Percentiles rank a stretch among this genome's conserved stretches.
Evolutionary conservation across 805 yeast species (phyloP).

Genomic region (Saccharomycodes ludwigii): DNA sequence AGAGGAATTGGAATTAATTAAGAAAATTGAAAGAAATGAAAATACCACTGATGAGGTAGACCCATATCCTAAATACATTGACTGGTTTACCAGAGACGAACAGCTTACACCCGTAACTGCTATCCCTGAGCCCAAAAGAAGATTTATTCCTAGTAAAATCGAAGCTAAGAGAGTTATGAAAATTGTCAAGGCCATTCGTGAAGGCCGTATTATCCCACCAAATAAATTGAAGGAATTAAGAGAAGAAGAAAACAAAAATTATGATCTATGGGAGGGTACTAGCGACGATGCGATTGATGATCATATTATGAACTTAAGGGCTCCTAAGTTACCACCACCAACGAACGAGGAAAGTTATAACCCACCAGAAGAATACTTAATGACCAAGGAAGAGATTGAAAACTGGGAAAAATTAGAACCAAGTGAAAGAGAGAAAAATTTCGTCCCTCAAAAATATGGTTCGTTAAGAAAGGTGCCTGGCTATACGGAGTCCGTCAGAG

Average conservation of each 20-base stretch:
- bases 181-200: slow-evolving; percentile 90
- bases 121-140: slow-evolving; percentile 91
- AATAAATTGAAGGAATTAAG: slow-evolving; percentile 38
- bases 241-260: slow-evolving; percentile 40
- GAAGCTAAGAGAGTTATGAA: slow-evolving; percentile 96
- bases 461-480: slow-evolving; percentile 91
- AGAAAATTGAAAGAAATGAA: slow-evolving; percentile 75
- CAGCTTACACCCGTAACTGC: slow-evolving; percentile 90
- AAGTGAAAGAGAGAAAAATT: slow-evolving; percentile 65
- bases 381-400: slow-evolving; percentile 64
- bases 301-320: slow-evolving; percentile 84
- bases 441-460: slow-evolving; percentile 67
- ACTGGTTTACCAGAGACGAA: slow-evolving; percentile 82
- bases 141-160: slow-evolving; percentile 92
- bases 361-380: slow-evolving; percentile 91
- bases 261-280: slow-evolving; percentile 80
- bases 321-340: slow-evolving; percentile 94
- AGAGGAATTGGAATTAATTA: slow-evolving; percentile 82
- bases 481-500: slow-evolving; percentile 73
- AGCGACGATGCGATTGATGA: slow-evolving; percentile 39
- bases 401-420: slow-evolving; percentile 63
- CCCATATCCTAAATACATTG: slow-evolving; percentile 89
- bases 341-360: slow-evolving; percentile 93
- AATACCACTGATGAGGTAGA: slow-evolving; percentile 67
- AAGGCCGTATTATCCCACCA: slow-evolving; percentile 84